phyloP scores from a whole-genome alignment of 805 yeast genomes.

The Kluyveromyces siamensis region DNA sequence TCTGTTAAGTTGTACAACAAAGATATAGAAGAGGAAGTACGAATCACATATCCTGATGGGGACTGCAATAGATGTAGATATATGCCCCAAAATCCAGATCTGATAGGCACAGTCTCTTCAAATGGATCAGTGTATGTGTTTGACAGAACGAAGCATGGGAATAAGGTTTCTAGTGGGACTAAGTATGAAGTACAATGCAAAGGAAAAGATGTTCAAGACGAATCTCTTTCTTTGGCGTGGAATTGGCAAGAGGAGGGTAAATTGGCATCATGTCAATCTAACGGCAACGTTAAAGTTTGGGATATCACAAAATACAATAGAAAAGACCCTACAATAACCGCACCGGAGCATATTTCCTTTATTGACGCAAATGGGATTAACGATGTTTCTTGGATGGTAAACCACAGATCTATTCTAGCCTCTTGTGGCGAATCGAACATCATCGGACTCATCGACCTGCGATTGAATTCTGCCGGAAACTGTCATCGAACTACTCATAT shows the following conservation, averaged over 20 bases:
- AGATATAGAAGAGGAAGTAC: constrained; percentile 17
- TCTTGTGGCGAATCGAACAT: constrained; percentile 58
- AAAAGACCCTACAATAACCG: constrained; percentile 16
- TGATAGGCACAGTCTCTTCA: constrained; percentile 63
- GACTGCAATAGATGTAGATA: constrained; percentile 65
- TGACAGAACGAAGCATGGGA: constrained; percentile 73
- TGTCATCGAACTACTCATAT: constrained; percentile 9
- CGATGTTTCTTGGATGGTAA: constrained; percentile 60
- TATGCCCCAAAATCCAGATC: constrained; percentile 82
- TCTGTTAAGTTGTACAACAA: constrained; percentile 21
- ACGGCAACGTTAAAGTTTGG: constrained; percentile 58
- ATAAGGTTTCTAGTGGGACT: constrained; percentile 27
- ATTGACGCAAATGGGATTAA: constrained; percentile 48
- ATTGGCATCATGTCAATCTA: constrained; percentile 51
- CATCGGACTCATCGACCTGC: constrained; percentile 44
- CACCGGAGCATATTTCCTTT: constrained; percentile 13
- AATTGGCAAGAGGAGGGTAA: constrained; percentile 52
- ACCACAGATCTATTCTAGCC: constrained; percentile 52
- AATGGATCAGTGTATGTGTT: constrained; percentile 58
- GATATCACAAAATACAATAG: constrained; percentile 43
- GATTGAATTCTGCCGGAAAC: constrained; percentile 24
- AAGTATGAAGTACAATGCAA: constrained; percentile 45
- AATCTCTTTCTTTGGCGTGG: constrained; percentile 72
- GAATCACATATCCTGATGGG: constrained; percentile 30
- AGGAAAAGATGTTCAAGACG: constrained; percentile 24